These are phyloP conservation scores for Poa annua DNA, from an alignment of 176 grass and related monocot genomes.

Conservation along the genomic window DNA sequence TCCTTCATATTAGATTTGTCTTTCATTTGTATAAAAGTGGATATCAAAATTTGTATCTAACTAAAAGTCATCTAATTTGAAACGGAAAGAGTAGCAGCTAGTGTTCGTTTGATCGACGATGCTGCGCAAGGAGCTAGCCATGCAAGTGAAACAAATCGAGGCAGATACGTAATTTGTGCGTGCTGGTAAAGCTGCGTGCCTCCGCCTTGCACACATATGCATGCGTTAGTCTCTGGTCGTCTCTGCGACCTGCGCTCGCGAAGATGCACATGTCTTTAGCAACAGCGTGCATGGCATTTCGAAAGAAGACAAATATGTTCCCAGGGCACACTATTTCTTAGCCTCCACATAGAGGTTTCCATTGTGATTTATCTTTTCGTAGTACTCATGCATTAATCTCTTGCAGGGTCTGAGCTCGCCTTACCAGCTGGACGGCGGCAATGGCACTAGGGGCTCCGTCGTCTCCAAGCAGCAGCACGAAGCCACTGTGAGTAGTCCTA, in stretches of 20 bases:
- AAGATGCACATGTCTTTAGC: conserved; percentile 43
- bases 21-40: too few species aligned
- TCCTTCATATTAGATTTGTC: too few species aligned
- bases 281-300: conserved; percentile 41
- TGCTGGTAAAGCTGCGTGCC: too few species aligned
- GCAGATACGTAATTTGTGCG: neutral
- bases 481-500: conserved; percentile 23
- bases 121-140: neutral
- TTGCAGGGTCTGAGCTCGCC: conserved; percentile 88
- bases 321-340: neutral
- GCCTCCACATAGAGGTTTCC: neutral
- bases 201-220: neutral
- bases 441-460: conserved; percentile 28
- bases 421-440: conserved; percentile 56
- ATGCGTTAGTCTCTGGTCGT: conserved; percentile 46
- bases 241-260: conserved; percentile 31
- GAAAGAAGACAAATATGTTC: conserved; percentile 17
- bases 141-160: conserved; percentile 62
- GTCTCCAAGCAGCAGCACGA: conserved; percentile 36
- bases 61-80: too few species aligned
- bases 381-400: too few species aligned
- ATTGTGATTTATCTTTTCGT: too few species aligned
- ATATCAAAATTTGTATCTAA: too few species aligned
- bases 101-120: too few species aligned
- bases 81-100: too few species aligned